phyloP scores from a whole-genome alignment of 371 early-diverging fungal species.

The Mucor indicus region DNA sequence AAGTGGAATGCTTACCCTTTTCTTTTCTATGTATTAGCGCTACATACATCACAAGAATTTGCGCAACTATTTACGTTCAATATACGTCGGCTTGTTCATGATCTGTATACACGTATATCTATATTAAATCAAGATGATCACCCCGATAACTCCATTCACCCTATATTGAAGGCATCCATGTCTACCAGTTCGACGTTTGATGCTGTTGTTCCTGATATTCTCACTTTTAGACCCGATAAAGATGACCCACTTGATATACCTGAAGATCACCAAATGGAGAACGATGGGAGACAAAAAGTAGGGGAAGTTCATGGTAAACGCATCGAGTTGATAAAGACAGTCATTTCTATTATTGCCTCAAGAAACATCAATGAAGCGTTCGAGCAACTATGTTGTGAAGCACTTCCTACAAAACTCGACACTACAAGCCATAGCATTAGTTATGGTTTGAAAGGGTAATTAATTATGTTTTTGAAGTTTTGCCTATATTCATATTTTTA shows the following conservation, averaged over 20 bases:
- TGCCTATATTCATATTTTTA: neutral
- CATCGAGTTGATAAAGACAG: conserved; percentile 30
- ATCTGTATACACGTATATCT: conserved; percentile 22
- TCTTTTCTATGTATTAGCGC: neutral
- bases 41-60: conserved; percentile 20
- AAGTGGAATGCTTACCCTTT: neutral
- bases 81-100: conserved; percentile 41
- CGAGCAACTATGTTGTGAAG: conserved; percentile 31
- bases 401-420: conserved; percentile 23
- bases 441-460: conserved; percentile 66
- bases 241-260: conserved; percentile 35
- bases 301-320: conserved; percentile 20
- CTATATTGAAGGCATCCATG: conserved; percentile 29
- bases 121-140: neutral
- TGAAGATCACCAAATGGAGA: conserved; percentile 8
- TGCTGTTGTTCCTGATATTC: conserved; percentile 33
- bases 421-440: conserved; percentile 28
- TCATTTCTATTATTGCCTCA: conserved; percentile 49
- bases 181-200: conserved; percentile 35
- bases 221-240: conserved; percentile 27
- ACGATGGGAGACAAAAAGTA: neutral
- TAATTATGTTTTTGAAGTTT: neutral
- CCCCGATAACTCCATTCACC: neutral
- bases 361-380: conserved; percentile 53
- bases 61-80: conserved; percentile 41